Evolutionary conservation across 768 basidiomycete species (phyloP).

Genomic region (Lactarius sanguifluus): DNA sequence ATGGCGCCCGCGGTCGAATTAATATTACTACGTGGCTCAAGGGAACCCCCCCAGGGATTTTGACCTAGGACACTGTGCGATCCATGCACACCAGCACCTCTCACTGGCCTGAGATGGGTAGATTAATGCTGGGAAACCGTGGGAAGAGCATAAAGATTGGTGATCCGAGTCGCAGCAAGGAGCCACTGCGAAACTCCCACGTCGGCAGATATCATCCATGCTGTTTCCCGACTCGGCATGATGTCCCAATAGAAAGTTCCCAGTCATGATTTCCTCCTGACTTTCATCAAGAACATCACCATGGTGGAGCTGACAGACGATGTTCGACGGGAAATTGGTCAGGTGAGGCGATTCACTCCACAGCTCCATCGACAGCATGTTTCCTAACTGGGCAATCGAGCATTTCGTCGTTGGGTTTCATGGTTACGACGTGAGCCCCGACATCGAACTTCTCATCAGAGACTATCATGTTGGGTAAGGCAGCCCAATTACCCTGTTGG

Average conservation of each 20-base stretch:
- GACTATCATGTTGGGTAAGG: slow-evolving; percentile 61
- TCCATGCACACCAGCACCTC: too few species aligned
- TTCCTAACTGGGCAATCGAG: slow-evolving; percentile 34
- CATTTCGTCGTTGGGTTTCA: slow-evolving; percentile 75
- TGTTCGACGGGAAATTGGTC: slow-evolving; percentile 35
- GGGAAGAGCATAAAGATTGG: too few species aligned
- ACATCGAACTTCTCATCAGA: slow-evolving; percentile 55
- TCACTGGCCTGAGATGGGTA: too few species aligned
- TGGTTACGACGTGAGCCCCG: slow-evolving; percentile 50
- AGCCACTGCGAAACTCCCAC: too few species aligned
- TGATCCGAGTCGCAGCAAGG: too few species aligned
- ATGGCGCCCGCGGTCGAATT: neutral
- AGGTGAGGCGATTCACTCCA: slow-evolving; percentile 12
- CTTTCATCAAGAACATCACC: neutral
- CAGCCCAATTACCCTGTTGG: too few species aligned
- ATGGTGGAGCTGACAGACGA: slow-evolving; percentile 23
- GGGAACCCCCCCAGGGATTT: too few species aligned
- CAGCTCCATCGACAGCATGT: neutral
- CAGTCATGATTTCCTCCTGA: neutral
- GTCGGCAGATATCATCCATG: too few species aligned
- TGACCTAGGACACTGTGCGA: too few species aligned
- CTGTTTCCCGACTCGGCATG: too few species aligned
- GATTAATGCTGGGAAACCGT: too few species aligned
- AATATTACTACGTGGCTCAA: neutral
- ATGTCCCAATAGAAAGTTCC: too few species aligned